A percentile compares a stretch with the other conserved stretches of the same genome.
Evolutionary conservation across 2,329 filamentous ascomycete genomes (phyloP).

Genomic region (Dactylellina parvicollis): DNA sequence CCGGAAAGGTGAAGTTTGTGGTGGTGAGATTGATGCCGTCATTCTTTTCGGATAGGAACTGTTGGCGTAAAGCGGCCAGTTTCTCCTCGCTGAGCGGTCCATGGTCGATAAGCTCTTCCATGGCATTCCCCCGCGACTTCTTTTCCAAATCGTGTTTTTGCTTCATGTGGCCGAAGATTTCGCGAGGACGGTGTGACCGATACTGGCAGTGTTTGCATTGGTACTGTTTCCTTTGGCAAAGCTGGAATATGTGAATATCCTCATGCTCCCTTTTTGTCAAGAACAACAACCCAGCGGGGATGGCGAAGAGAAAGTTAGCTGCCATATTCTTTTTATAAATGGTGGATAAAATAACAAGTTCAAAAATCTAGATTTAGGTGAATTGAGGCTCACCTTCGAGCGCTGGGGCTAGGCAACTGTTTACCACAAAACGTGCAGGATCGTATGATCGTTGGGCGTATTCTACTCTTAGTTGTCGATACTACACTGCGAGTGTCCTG

Average conservation of each 20-base stretch:
- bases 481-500: conserved; percentile 38
- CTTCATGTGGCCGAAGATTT: conserved; percentile 43
- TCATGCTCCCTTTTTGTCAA: conserved; percentile 47
- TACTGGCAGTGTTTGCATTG: conserved; percentile 47
- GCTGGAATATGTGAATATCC: conserved; percentile 24
- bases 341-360: no score
- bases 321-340: no score
- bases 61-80: conserved; percentile 22
- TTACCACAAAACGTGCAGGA: conserved; percentile 44
- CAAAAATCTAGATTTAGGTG: no score
- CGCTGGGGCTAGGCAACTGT: conserved; percentile 43
- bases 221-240: conserved; percentile 38
- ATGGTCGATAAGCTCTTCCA: conserved; percentile 37
- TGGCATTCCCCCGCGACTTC: background rate
- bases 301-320: background rate
- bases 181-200: conserved; percentile 37
- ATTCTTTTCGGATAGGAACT: conserved; percentile 7
- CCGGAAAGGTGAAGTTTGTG: background rate
- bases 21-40: conserved; percentile 10
- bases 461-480: conserved; percentile 16
- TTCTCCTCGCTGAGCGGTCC: conserved; percentile 27
- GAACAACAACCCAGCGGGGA: background rate
- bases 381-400: conserved; percentile 32
- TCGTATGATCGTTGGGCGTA: background rate
- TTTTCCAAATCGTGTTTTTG: conserved; percentile 14